Evolutionary conservation across 2,329 filamentous ascomycete genomes (phyloP), one percentile per base, ranked within the genome.

Genomic region (Alternaria brassicae): DNA sequence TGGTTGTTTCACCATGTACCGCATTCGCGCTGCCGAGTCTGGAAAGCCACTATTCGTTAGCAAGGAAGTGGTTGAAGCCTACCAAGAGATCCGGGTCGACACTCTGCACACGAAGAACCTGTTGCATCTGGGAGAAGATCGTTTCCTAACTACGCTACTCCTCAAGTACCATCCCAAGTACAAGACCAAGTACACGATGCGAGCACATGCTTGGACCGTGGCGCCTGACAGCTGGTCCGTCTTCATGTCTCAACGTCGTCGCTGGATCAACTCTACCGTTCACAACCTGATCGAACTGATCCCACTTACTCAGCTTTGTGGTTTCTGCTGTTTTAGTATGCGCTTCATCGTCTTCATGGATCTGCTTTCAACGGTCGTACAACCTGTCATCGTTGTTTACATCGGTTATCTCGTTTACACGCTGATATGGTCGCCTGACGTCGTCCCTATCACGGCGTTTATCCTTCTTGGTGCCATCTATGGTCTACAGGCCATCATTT

Each of bases 251-350:
- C 95, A 99, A 81, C 92, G 95, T 84, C 94, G 95, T 83, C 91
- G 95, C 77, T 99, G 95, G 95, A 99, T 99, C 81, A 99, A 99
- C 84, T 97, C 93, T 56, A 99, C 95, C 0, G 92, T 99, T 51
- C 95, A 99, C 85, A 99, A 99, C 78, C 84, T 99, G 63, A 91
- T 96, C 64, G 95, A 99, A 78, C 89, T 99, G 62, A 94, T 98
- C 63, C 93, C 94, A 6, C 84, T 99, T 79, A 88, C 91, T 62
- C 91, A 98, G 77, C 90, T 99, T 50, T 99, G 95, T 79, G 95
- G 95, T 81, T 99, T 99, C 89, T 99, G 95, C 85, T 99, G 95
- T 81, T 99, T 99, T 84, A 96, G 91, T 80, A 99, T 99, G 95
- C 90, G 95, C 72, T 99, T 99, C 79, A 87, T 99, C 59, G 93